phyloP scores from a whole-genome alignment of 805 yeast species.

The Zygosaccharomyces siamensis region DNA sequence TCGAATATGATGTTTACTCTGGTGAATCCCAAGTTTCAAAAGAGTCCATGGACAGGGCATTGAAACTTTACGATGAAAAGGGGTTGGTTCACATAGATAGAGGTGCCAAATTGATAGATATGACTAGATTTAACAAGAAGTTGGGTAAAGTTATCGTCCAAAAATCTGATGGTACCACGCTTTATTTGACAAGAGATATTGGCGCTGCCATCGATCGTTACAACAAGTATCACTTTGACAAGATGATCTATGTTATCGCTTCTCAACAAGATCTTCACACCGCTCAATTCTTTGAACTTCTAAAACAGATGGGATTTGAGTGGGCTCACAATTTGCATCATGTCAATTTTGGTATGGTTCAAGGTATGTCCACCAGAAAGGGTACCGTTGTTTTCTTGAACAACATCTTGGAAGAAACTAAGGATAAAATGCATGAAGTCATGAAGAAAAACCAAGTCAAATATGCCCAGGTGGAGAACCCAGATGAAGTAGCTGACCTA shows the following conservation, averaged over 20 bases:
- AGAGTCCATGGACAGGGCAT: conserved; percentile 62
- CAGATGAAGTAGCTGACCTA: conserved; percentile 90
- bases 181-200: conserved; percentile 91
- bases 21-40: conserved; percentile 94
- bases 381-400: conserved; percentile 99
- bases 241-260: conserved; percentile 94
- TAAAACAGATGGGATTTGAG: conserved; percentile 81
- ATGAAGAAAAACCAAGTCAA: conserved; percentile 89
- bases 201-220: conserved; percentile 94
- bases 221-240: conserved; percentile 78
- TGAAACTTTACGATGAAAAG: conserved; percentile 57
- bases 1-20: conserved; percentile 79
- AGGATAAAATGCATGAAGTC: conserved; percentile 91
- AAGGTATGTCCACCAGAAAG: conserved; percentile 96
- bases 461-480: conserved; percentile 88
- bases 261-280: conserved; percentile 92
- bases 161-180: conserved; percentile 92
- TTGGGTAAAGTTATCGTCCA: conserved; percentile 89
- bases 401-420: conserved; percentile 86
- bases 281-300: conserved; percentile 89
- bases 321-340: conserved; percentile 83
- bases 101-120: conserved; percentile 87
- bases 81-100: conserved; percentile 76
- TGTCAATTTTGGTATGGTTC: conserved; percentile 95
- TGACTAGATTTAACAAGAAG: conserved; percentile 80